Conservation (phyloP, 768 basidiomycete genomes). For the Psilocybe cubensis region DNA sequence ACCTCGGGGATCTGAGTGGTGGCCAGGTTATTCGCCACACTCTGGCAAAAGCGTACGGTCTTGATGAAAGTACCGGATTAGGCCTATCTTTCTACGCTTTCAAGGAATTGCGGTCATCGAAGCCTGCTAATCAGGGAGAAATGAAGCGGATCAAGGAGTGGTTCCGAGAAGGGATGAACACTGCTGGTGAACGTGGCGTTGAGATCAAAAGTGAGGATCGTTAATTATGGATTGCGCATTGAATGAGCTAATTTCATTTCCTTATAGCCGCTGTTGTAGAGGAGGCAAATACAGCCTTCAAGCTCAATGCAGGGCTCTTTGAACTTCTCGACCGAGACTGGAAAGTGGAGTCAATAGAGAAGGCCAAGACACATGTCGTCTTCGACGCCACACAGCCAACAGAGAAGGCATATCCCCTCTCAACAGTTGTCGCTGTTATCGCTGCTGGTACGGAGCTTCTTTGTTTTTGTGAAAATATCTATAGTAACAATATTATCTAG, state of each 20-base stretch:
- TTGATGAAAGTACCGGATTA: constrained; percentile 53
- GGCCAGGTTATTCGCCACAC: constrained; percentile 71
- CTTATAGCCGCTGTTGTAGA: constrained; percentile 44
- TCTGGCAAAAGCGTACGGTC: constrained; percentile 68
- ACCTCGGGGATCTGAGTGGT: constrained; percentile 80
- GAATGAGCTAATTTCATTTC: not conserved
- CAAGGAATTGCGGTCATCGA: constrained; percentile 51
- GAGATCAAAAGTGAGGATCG: constrained; percentile 43
- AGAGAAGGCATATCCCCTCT: constrained; percentile 32
- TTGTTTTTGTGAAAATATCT: constrained; percentile 2
- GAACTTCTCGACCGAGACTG: constrained; percentile 30
- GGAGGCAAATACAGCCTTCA: constrained; percentile 55
- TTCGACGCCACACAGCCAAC: not conserved
- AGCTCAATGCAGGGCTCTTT: constrained; percentile 52
- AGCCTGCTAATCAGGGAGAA: constrained; percentile 54
- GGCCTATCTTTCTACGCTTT: constrained; percentile 75
- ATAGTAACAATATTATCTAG: constrained; percentile 25
- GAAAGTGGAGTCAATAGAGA: constrained; percentile 15
- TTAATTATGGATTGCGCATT: not conserved
- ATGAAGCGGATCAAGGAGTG: constrained; percentile 78
- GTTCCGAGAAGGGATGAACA: constrained; percentile 61
- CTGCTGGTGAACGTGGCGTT: constrained; percentile 43
- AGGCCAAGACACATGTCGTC: constrained; percentile 2
- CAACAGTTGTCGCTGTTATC: constrained; percentile 39
- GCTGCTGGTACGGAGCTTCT: constrained; percentile 32